Percentiles rank a stretch among this genome's conserved stretches.
Evolutionary conservation across 371 early-diverging fungal genomes (phyloP).

Genomic region (Blyttiomyces sp.): DNA sequence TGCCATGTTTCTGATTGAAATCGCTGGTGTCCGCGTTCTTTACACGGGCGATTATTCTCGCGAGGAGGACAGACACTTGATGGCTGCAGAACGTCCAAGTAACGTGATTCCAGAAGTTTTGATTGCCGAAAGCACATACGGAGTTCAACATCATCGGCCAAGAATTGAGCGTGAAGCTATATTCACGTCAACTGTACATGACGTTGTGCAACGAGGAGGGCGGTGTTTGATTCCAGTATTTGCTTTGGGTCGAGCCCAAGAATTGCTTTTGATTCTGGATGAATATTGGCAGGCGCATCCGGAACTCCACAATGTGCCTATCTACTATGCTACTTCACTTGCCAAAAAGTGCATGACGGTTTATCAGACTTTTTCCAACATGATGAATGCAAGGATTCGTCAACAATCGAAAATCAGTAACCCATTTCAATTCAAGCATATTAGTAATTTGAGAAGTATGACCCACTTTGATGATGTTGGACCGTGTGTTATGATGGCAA

Average conservation of each 20-base stretch:
- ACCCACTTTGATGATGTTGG: slow-evolving; percentile 96
- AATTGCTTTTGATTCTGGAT: slow-evolving; percentile 97
- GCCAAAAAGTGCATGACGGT: slow-evolving; percentile 96
- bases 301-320: slow-evolving; percentile 93
- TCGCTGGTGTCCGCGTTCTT: slow-evolving; percentile 93
- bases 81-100: slow-evolving; percentile 91
- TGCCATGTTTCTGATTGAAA: slow-evolving; percentile 99
- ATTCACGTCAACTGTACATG: slow-evolving; percentile 89
- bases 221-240: slow-evolving; percentile 99
- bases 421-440: slow-evolving; percentile 98
- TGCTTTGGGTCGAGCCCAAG: slow-evolving; percentile 99
- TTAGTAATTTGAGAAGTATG: slow-evolving; percentile 89
- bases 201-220: slow-evolving; percentile 95
- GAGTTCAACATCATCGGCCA: slow-evolving; percentile 97
- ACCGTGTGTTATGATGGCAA: slow-evolving; percentile 99
- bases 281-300: slow-evolving; percentile 98
- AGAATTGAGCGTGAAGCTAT: slow-evolving; percentile 93
- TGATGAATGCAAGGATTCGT: slow-evolving; percentile 98
- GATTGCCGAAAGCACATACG: slow-evolving; percentile 99
- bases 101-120: slow-evolving; percentile 83
- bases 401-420: slow-evolving; percentile 89
- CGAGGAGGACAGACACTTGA: slow-evolving; percentile 99
- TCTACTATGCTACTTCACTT: slow-evolving; percentile 97
- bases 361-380: slow-evolving; percentile 99
- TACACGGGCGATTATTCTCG: slow-evolving; percentile 99